These are phyloP conservation scores for Cyberlindnera mrakii DNA, from an alignment of 805 yeast species.

Conservation along the genomic window DNA sequence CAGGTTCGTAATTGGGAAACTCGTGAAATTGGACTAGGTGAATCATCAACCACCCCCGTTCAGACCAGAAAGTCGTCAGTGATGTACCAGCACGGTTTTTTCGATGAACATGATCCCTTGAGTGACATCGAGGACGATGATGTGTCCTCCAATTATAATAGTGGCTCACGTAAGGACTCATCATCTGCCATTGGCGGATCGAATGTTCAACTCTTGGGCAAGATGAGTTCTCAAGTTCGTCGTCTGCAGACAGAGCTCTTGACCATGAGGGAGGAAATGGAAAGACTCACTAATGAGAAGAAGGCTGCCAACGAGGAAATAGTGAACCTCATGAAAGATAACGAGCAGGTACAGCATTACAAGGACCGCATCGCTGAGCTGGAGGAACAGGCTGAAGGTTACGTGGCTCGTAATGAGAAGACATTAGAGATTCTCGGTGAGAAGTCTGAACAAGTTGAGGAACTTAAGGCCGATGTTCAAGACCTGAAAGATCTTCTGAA, in stretches of 20 bases:
- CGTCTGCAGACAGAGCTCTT: constrained; percentile 74
- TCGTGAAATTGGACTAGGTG: constrained; percentile 36
- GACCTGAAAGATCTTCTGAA: constrained; percentile 83
- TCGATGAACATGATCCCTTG: constrained; percentile 8
- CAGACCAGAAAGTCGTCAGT: constrained; percentile 22
- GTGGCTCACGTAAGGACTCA: constrained; percentile 4
- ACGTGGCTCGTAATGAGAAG: constrained; percentile 37
- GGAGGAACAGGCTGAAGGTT: constrained; percentile 26
- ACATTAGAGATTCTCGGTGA: constrained; percentile 76
- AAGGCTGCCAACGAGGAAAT: constrained; percentile 66
- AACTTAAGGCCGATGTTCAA: constrained; percentile 77
- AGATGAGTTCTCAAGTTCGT: constrained; percentile 70
- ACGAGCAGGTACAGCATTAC: constrained; percentile 36
- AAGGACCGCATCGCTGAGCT: constrained; percentile 33
- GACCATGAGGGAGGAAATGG: constrained; percentile 57
- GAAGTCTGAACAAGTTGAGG: constrained; percentile 79
- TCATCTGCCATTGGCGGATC: constrained; percentile 22
- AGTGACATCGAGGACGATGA: constrained; percentile 4
- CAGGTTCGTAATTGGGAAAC: constrained; percentile 18
- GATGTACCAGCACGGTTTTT: constrained; percentile 8
- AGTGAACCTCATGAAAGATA: constrained; percentile 48
- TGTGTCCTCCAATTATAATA: constrained; percentile 11
- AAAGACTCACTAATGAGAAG: constrained; percentile 47
- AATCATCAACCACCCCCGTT: constrained; percentile 43
- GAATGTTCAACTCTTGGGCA: constrained; percentile 60